These are phyloP conservation scores for Chlamydomonas applanata DNA, from an alignment of 139 green algal species.

Conservation along the genomic window DNA sequence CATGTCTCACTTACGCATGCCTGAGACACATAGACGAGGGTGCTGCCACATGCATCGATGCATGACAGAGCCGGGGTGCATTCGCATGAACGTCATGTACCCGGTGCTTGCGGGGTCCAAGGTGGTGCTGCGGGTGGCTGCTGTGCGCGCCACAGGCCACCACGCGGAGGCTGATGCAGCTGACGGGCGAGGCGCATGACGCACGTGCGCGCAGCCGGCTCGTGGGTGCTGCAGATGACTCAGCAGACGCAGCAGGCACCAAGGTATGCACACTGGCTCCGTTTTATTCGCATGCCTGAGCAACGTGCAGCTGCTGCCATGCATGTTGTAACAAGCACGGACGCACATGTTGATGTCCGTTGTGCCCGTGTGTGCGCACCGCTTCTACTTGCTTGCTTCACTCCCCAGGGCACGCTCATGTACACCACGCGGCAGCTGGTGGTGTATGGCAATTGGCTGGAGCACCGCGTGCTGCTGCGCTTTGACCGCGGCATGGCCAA, in stretches of 20 bases:
- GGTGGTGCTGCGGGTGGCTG: too few species aligned
- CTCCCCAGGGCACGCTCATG: slow-evolving; percentile 3
- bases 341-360: background rate
- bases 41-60: too few species aligned
- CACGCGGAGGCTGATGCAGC: background rate
- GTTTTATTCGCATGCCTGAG: background rate
- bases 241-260: background rate
- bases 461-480: slow-evolving; percentile 15
- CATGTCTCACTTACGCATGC: too few species aligned
- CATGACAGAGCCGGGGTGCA: too few species aligned
- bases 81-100: too few species aligned
- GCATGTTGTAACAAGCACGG: background rate
- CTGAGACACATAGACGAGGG: too few species aligned
- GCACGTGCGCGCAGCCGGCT: slow-evolving; percentile 18
- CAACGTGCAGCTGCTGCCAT: background rate
- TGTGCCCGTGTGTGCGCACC: background rate
- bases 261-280: slow-evolving; percentile 7
- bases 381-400: background rate
- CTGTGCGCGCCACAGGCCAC: background rate
- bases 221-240: background rate
- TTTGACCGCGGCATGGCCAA: slow-evolving; percentile 17
- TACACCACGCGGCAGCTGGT: slow-evolving; percentile 19
- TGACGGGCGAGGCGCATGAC: slow-evolving; percentile 9
- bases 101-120: background rate
- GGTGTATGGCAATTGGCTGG: slow-evolving; percentile 20